Conservation (phyloP, 1,284 basidiomycete species). For the Laetiporus sulphureus region DNA sequence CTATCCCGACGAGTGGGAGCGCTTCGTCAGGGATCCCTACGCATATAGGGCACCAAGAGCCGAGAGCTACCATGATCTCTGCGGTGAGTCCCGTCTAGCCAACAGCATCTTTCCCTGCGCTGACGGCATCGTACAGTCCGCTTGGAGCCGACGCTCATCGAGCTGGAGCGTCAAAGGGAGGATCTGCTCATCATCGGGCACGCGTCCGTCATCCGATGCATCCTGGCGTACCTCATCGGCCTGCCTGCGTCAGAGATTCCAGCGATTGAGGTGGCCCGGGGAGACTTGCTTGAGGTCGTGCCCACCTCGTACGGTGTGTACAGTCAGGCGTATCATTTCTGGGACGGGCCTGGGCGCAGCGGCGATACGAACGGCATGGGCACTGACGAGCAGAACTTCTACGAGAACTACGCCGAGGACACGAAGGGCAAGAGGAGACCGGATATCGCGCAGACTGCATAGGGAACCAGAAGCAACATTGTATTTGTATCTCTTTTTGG, state of each 20-base stretch:
- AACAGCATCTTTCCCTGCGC: too few relatives aligned
- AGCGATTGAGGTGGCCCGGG: slow-evolving; percentile 90
- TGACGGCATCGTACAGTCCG: slow-evolving; percentile 40
- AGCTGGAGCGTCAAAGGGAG: slow-evolving; percentile 75
- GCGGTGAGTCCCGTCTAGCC: slow-evolving; percentile 41
- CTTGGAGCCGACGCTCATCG: slow-evolving; percentile 79
- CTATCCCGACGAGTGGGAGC: slow-evolving; percentile 92
- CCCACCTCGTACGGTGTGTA: slow-evolving; percentile 89
- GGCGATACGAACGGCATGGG: slow-evolving; percentile 30
- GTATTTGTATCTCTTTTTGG: not conserved
- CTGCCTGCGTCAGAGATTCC: slow-evolving; percentile 96
- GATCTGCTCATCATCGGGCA: slow-evolving; percentile 79
- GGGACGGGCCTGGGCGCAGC: slow-evolving; percentile 75
- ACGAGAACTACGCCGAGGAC: slow-evolving; percentile 82
- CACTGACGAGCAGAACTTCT: slow-evolving; percentile 69
- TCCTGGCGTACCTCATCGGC: slow-evolving; percentile 89
- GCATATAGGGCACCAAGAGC: slow-evolving; percentile 88
- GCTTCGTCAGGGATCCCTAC: slow-evolving; percentile 91
- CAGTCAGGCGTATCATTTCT: slow-evolving; percentile 87
- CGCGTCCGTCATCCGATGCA: slow-evolving; percentile 95
- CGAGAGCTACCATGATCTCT: slow-evolving; percentile 90
- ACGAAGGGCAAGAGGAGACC: slow-evolving; percentile 60
- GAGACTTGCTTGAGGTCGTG: slow-evolving; percentile 85
- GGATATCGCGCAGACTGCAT: slow-evolving; percentile 4
- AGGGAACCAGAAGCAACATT: too few relatives aligned